Base-by-base conservation (phyloP, 2,329 filamentous ascomycete genomes). In the Aspergillus uvarum region DNA sequence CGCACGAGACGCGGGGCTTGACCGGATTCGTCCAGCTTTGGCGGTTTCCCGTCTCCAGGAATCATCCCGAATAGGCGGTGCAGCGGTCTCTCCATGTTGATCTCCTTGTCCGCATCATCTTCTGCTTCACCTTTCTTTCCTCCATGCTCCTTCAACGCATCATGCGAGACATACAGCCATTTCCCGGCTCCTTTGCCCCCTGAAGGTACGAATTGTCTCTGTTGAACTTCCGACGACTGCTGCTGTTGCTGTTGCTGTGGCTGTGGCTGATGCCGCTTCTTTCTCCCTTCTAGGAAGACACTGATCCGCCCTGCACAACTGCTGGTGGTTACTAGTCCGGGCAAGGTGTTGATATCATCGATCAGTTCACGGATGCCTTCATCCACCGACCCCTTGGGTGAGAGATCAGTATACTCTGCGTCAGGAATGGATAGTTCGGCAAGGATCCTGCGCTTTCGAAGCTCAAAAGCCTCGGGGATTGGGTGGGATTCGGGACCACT, bases 91-190 rank as follows among this genome's bases (percentile, higher is more conserved):
- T 79, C n/a, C n/a, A n/a, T 59, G 56, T n/a, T 67, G 72, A n/a
- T 59, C 55, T 16, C 66, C 72, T 19, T 47, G 70, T 61, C 54
- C 65, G 66, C 48, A 31, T n/a, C 16, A 26, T 35, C 32, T 26
- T 16, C 54, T 65, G 66, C 48, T 38, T 21, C 16, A 26, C 42
- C 32, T 26, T 16, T n/a, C 44, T n/a, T 14, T 21, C 32, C 16
- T 32, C 56, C 58, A 51, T 67, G 48, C 50, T 72, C 47, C 38
- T 73, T 65, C 38, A 94, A 77, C 1, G 90, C 86, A 66, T 91
- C 87, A 77, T 98, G 94, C 56, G 91, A 93, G 56, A 96, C 90
- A 77, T 88, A 96, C 29, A 97, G 77, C 93, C 94, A 98, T 58
- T 81, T 82, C 10, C 93, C 90, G 7, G 88, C 90, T 10, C 93